Evolutionary conservation across 2,329 filamentous ascomycete species (phyloP).

Genomic region (Ophiostoma quercus): DNA sequence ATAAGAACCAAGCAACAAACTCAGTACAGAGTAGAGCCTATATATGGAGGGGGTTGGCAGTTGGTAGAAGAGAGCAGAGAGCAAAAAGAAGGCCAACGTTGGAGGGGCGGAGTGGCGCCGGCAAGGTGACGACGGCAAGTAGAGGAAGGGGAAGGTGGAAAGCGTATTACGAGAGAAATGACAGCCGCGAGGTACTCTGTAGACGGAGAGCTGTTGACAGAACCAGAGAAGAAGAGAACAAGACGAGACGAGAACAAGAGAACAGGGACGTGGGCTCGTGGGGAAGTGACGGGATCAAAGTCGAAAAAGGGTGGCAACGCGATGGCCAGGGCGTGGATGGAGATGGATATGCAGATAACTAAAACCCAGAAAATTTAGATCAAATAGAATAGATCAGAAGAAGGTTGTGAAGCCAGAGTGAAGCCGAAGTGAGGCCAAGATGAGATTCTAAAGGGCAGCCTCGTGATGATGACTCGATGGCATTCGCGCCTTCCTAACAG

Average conservation of each 20-base stretch:
- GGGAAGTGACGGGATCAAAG: slow-evolving; percentile 7
- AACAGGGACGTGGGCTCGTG: slow-evolving; percentile 6
- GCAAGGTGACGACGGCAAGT: slow-evolving; percentile 7
- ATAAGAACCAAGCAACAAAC: too few relatives aligned
- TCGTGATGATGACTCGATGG: slow-evolving; percentile 1
- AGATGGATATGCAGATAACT: background rate
- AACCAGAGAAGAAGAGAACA: background rate
- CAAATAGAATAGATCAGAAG: background rate
- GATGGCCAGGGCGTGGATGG: background rate
- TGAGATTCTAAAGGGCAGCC: background rate
- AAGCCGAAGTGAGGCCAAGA: too few relatives aligned
- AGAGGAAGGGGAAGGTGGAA: background rate
- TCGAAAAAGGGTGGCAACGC: background rate
- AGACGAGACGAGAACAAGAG: background rate
- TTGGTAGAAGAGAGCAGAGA: background rate
- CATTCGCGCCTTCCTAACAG: slow-evolving; percentile 2
- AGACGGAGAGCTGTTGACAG: background rate
- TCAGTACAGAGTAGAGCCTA: background rate
- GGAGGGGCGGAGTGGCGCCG: background rate
- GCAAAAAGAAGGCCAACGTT: background rate
- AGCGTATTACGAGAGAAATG: background rate
- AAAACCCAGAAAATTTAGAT: background rate
- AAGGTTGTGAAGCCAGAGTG: background rate
- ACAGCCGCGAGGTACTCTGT: background rate
- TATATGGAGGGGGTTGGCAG: background rate